These are phyloP conservation scores for Kwoniella dejecticola DNA, from an alignment of 768 basidiomycete species.

Conservation along the genomic window DNA sequence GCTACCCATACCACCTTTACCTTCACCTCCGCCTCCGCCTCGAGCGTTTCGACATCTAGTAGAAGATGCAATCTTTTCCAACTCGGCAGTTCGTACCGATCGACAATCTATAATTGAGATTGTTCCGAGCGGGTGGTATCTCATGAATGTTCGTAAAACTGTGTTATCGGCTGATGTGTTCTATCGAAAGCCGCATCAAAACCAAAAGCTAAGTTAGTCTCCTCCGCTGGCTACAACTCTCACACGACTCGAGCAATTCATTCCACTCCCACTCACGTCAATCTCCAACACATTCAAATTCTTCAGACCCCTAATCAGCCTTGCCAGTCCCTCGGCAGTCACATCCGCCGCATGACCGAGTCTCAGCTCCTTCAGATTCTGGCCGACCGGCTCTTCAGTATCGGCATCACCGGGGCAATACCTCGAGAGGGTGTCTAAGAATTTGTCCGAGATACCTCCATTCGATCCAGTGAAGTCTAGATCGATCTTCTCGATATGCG, in stretches of 20 bases:
- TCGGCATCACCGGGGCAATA: not conserved
- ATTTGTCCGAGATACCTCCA: slow-evolving; percentile 65
- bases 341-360: slow-evolving; percentile 64
- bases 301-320: slow-evolving; percentile 67
- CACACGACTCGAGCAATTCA: too few species aligned
- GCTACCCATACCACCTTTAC: slow-evolving; percentile 21
- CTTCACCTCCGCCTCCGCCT: slow-evolving; percentile 6
- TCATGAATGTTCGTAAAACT: slow-evolving; percentile 35
- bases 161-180: slow-evolving; percentile 35
- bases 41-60: too few species aligned
- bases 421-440: slow-evolving; percentile 70
- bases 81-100: slow-evolving; percentile 23
- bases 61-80: not conserved
- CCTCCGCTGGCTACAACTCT: too few species aligned
- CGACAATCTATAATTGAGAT: slow-evolving; percentile 40
- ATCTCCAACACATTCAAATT: slow-evolving; percentile 70
- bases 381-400: slow-evolving; percentile 24
- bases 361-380: slow-evolving; percentile 33
- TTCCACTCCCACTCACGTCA: slow-evolving; percentile 59
- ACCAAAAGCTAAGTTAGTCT: not conserved
- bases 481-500: slow-evolving; percentile 72
- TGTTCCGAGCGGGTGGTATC: slow-evolving; percentile 3
- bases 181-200: slow-evolving; percentile 17
- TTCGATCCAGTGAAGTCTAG: slow-evolving; percentile 74
- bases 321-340: slow-evolving; percentile 66